Evolutionary conservation across 176 grass and related monocot genomes (phyloP).

Genomic region (Luzula sylvatica): DNA sequence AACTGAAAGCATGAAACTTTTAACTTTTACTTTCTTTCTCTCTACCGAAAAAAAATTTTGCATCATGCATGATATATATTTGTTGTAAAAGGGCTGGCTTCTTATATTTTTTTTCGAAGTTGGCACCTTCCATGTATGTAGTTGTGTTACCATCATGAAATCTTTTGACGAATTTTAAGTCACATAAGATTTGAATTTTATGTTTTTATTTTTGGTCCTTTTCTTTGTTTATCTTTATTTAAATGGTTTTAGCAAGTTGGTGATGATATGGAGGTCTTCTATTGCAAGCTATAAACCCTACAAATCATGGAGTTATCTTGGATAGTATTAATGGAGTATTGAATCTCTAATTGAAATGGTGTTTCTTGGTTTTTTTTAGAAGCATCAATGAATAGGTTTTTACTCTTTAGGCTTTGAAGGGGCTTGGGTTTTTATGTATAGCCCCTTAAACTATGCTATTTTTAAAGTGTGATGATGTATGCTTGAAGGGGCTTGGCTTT

Average conservation of each 20-base stretch:
- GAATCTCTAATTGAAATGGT: constrained; percentile 15
- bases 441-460: not conserved
- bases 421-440: not conserved
- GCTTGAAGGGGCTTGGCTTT: no score
- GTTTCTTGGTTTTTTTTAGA: constrained; percentile 4
- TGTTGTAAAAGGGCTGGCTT: not conserved
- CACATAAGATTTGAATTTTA: not conserved
- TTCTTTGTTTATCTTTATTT: constrained; percentile 4
- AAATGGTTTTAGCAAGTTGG: not conserved
- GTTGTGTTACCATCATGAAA: not conserved
- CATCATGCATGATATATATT: not conserved
- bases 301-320: no score
- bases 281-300: not conserved
- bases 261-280: not conserved
- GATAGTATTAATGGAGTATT: not conserved
- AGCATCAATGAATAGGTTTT: constrained; percentile 5
- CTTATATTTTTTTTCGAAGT: constrained; percentile 8
- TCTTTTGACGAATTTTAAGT: not conserved
- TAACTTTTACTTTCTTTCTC: not conserved
- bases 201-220: no score
- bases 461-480: constrained; percentile 7
- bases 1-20: no score
- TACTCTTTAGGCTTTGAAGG: no score
- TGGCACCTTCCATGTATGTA: constrained; percentile 1
- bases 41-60: not conserved